Conservation (phyloP, 768 basidiomycete species). For the Infundibulicybe gibba region DNA sequence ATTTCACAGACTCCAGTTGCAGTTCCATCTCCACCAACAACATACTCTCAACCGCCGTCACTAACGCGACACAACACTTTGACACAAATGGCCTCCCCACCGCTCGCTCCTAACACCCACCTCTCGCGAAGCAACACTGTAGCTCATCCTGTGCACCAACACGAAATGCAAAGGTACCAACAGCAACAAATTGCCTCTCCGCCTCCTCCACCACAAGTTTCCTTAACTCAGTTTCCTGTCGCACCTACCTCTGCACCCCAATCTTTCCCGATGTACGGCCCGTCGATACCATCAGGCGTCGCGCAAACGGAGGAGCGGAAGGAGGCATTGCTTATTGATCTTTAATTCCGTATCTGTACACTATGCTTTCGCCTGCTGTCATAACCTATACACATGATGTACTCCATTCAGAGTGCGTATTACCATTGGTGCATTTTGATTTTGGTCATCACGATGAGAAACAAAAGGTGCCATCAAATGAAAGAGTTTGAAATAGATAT, state of each 20-base stretch:
- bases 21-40: slow-evolving; percentile 15
- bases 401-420: no score
- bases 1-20: slow-evolving; percentile 20
- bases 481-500: background rate
- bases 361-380: no score
- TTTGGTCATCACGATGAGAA: no score
- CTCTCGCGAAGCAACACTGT: slow-evolving; percentile 31
- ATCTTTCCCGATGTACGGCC: slow-evolving; percentile 44
- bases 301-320: slow-evolving; percentile 65
- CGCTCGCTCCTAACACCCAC: slow-evolving; percentile 13
- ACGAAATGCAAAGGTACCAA: slow-evolving; percentile 24
- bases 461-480: background rate
- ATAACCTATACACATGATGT: no score
- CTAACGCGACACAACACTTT: slow-evolving; percentile 30
- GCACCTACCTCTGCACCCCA: slow-evolving; percentile 62
- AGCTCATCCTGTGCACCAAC: slow-evolving; percentile 16
- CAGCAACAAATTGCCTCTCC: slow-evolving; percentile 14
- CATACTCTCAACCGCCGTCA: slow-evolving; percentile 19
- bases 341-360: slow-evolving; percentile 20
- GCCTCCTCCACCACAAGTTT: slow-evolving; percentile 24
- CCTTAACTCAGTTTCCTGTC: slow-evolving; percentile 60
- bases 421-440: no score
- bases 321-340: slow-evolving; percentile 53
- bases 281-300: slow-evolving; percentile 43
- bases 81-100: slow-evolving; percentile 23